A percentile compares a stretch with the other conserved stretches of the same genome.
Evolutionary conservation across 352 stramenopile genomes (phyloP).

Genomic region (Phytophthora cryptogea): DNA sequence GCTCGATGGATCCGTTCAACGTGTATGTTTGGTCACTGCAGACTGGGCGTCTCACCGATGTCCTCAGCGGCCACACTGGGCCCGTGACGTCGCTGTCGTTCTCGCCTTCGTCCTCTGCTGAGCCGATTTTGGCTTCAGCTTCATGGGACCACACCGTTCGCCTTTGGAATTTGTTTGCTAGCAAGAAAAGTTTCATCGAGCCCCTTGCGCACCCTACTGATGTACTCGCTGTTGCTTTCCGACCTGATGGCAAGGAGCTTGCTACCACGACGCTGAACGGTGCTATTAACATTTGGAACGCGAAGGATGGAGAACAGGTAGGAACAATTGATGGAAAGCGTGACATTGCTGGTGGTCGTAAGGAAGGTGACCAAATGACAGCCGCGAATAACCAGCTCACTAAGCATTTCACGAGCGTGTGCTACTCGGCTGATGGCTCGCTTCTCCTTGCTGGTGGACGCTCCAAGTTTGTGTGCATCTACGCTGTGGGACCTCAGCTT

Average conservation of each 20-base stretch:
- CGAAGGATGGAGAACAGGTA: conserved; percentile 94
- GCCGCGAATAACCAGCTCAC: conserved; percentile 91
- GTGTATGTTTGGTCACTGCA: conserved; percentile 99
- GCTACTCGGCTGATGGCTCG: conserved; percentile 98
- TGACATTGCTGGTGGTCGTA: conserved; percentile 95
- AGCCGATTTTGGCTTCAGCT: conserved; percentile 92
- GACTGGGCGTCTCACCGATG: conserved; percentile 96
- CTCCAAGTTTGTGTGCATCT: conserved; percentile 99
- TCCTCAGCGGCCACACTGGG: conserved; percentile 97
- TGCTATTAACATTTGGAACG: conserved; percentile 97
- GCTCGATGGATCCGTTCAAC: conserved; percentile 96
- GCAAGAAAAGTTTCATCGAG: conserved; percentile 95
- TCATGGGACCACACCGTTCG: conserved; percentile 99
- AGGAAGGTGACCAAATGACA: conserved; percentile 80
- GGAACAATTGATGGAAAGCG: conserved; percentile 96
- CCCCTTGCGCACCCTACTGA: conserved; percentile 96
- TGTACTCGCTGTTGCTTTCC: conserved; percentile 96
- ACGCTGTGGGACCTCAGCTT: conserved; percentile 94
- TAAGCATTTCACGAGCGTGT: conserved; percentile 99
- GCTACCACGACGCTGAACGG: conserved; percentile 96
- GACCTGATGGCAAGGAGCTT: conserved; percentile 97
- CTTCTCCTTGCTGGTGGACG: conserved; percentile 97
- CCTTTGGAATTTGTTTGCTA: conserved; percentile 99
- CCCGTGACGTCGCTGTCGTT: conserved; percentile 96
- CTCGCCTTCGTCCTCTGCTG: conserved; percentile 69